Evolutionary conservation across 495 filamentous ascomycete genomes (phyloP), one percentile per base, ranked within the genome.

Genomic region (Xanthoparmelia taractica): DNA sequence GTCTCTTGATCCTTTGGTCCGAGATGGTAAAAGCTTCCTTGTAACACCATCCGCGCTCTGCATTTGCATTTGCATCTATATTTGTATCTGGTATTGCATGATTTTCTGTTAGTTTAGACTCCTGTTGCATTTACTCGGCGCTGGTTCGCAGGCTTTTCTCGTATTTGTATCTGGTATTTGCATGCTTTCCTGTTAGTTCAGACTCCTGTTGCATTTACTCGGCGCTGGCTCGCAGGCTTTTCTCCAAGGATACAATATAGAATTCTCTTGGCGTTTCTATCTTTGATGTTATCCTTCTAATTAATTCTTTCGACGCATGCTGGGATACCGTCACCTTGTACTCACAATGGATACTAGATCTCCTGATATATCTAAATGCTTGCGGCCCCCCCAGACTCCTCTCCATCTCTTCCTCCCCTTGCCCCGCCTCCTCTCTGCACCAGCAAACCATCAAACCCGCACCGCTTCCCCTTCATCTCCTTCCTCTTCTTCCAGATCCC

Each of bases 221-320:
- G 52, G 60, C 64, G 64, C 64, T 62, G 64, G 63, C 38, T 29
- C 59, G 57, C 61, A 60, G 48, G 58, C 41, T n/a, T 57, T 47
- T 47, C 17, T 2, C 27, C 43, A 45, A 18, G 38, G 27, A 45
- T 47, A 12, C 37, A 25, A n/a, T n/a, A n/a, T n/a, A 17, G 29
- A 4, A 13, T 37, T 5, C 18, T 23, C 1, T 45, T 41, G 33
- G 18, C 36, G 2, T 45, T 55, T 33, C 2, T 7, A 15, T 43
- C 23, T n/a, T 54, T 20, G 7, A 5, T 50, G 12, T 50, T 2
- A 29, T 50, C 25, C 17, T 29, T 29, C 25, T 41, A 1, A 10
- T 55, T 27, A 29, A 4, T 61, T 12, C 50, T 18, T 3, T 20
- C 27, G 7, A 4, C 6, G 20, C 29, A 10, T 2, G 50, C 18